Evolutionary conservation across 257 asterid species (phyloP).

Genomic region (Salvia rosmarinus): DNA sequence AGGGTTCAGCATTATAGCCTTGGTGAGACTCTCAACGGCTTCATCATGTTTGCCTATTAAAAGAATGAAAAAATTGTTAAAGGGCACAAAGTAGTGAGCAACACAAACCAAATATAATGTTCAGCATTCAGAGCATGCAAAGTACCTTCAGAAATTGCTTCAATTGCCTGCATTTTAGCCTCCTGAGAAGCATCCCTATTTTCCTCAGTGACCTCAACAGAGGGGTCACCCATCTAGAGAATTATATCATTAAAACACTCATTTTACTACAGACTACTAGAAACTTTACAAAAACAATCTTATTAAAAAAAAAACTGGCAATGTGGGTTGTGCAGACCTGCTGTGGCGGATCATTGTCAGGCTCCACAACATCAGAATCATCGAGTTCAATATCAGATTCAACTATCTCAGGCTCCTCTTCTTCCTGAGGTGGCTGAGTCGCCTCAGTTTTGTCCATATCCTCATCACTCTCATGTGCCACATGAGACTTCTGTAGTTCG

Average conservation of each 20-base stretch:
- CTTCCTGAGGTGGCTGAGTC: slow-evolving; percentile 49
- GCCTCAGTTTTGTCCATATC: slow-evolving; percentile 63
- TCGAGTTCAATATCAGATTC: slow-evolving; percentile 96
- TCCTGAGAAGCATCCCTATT: slow-evolving; percentile 93
- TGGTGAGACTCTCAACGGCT: slow-evolving; percentile 80
- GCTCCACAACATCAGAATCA: slow-evolving; percentile 75
- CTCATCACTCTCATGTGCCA: slow-evolving; percentile 74
- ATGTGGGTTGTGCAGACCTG: slow-evolving; percentile 45
- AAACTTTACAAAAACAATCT: not conserved
- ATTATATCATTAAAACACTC: slow-evolving; percentile 7
- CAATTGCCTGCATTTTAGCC: slow-evolving; percentile 87
- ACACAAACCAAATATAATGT: not conserved
- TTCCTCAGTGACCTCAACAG: slow-evolving; percentile 86
- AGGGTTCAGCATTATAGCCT: slow-evolving; percentile 81
- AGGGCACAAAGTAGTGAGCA: not conserved
- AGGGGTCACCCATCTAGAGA: slow-evolving; percentile 88
- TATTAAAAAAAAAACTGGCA: not conserved
- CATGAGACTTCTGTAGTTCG: slow-evolving; percentile 57
- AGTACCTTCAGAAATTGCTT: slow-evolving; percentile 90
- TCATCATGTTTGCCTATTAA: slow-evolving; percentile 77
- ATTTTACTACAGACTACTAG: slow-evolving; percentile 7
- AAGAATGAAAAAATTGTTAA: slow-evolving; percentile 10
- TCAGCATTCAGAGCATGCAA: not conserved
- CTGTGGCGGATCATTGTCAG: slow-evolving; percentile 88
- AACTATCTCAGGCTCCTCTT: slow-evolving; percentile 86